Evolutionary conservation across 441 rosid species (phyloP), one percentile per base, ranked within the genome.

Genomic region (Jatropha podagrica): DNA sequence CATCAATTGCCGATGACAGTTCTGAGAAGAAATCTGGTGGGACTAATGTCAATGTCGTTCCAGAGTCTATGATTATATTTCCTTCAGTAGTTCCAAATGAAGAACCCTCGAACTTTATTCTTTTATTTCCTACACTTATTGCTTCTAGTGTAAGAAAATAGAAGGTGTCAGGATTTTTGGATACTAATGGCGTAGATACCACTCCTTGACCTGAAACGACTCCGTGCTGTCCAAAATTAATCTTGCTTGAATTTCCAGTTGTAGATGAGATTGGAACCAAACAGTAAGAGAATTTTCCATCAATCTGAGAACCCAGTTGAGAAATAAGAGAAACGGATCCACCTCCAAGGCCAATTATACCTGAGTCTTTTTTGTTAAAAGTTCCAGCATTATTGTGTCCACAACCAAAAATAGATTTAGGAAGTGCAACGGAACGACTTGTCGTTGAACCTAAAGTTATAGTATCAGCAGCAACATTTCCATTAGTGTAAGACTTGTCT

Each of bases 321-420:
- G 88, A 77, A 37, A 89, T 68, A 6, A 90, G 77, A 0, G 95
- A 92, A 63, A 83, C 52, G 0, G 79, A 61, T 5, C 95, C 90
- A 0, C 87, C 88, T 2, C 93, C 93, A 0, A 92, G 91, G 15
- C 95, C 92, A 0, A 86, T 41, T 13, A 90, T 81, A 0, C 95
- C 92, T 0, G 95, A 86, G 7, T 88, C 93, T 18, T 72, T 44
- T 2, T 73, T 68, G 41, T 77, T 81, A 48, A 83, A 85, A 0
- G 75, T 68, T 37, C 90, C 89, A 0, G 63, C 84, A 5, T 86
- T 88, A 18, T 82, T 49, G 54, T 82, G 85, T 12, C 97, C 91
- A 56, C 92, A 92, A 5, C 93, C 93, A 20, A 88, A 73, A 4
- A 81, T 68, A 0, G 80, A 70, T 3, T 74, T 72, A 0, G 84